Base-by-base conservation (phyloP, 352 stramenopile genomes). In the Phytophthora fragariaefolia region DNA sequence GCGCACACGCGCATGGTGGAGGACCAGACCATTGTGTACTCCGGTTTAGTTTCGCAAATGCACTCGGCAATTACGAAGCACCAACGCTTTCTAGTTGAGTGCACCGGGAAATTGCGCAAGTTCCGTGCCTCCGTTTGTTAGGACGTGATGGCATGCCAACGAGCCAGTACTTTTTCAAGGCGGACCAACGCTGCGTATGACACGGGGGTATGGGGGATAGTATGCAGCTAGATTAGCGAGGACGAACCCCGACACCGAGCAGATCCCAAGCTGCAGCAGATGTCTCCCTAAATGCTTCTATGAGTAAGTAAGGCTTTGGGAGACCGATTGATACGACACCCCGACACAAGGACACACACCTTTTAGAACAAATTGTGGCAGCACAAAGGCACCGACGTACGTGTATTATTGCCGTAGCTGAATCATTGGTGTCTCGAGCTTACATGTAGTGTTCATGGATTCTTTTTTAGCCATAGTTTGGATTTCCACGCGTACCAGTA, bases 221-320 rank as follows among this genome's bases (percentile, higher is more conserved):
- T 67, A 71, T 48, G 18, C 23, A 26, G 32, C 47, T 23, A 20
- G 62, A 69, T 70, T 56, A 20, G 32, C 5, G n/a, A 18, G 15
- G 32, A 17, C 32, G 34, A 34, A 36, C 18, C 36, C 50, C 24
- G 51, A 69, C 46, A 46, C 55, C 49, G 26, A 69, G 30, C 65
- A 69, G 36, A 73, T 73, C 65, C 24, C 59, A 69, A 69, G 65
- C 51, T 66, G 28, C 34, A 32, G n/a, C 63, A 71, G 50, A 71
- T 71, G 63, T 42, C 56, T 9, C 40, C 18, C n/a, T 18, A 45
- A 10, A 22, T 10, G 1, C 51, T 27, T 56, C n/a, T 6, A 45
- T 10, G 20, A 18, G 30, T 30, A 28, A 56, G 20, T 15, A 40
- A 40, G 32, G 32, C 36, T 43, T 43, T 43, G 50, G n/a, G n/a